phyloP scores from a whole-genome alignment of 129 eudicot genomes.

The Tagetes patula region DNA sequence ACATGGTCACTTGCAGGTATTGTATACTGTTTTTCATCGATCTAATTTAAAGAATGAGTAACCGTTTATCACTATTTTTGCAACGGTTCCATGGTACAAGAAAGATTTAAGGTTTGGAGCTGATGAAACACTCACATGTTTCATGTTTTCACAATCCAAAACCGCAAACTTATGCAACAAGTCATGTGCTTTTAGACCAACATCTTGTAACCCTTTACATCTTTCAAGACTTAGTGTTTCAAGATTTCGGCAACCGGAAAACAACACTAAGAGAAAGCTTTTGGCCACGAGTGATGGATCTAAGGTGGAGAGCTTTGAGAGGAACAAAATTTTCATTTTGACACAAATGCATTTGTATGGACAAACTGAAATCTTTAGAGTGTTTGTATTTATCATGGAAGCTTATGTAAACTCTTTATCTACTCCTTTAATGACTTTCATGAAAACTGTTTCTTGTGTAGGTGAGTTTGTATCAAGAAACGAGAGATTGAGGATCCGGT shows the following conservation, averaged over 20 bases:
- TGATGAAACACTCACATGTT: constrained; percentile 20
- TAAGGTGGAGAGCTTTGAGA: constrained; percentile 37
- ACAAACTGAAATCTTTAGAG: constrained; percentile 10
- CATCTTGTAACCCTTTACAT: constrained; percentile 29
- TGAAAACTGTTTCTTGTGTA: constrained; percentile 16
- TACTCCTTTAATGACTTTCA: constrained; percentile 37
- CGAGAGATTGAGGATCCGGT: constrained; percentile 29
- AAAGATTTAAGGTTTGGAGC: constrained; percentile 31
- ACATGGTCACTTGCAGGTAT: background rate
- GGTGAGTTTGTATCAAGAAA: constrained; percentile 3
- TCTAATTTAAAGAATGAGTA: constrained; percentile 16
- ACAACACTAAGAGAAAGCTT: constrained; percentile 24
- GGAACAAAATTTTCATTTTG: constrained; percentile 15
- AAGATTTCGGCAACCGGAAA: constrained; percentile 34
- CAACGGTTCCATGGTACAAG: constrained; percentile 30
- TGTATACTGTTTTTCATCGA: constrained; percentile 18
- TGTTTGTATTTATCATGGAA: constrained; percentile 22
- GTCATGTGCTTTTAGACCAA: constrained; percentile 32
- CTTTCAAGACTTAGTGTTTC: constrained; percentile 35
- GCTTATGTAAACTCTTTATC: constrained; percentile 32
- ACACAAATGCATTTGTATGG: constrained; percentile 14
- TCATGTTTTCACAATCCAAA: constrained; percentile 34
- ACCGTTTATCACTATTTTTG: background rate
- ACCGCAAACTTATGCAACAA: constrained; percentile 24
- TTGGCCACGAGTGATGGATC: constrained; percentile 25